These are phyloP conservation scores for Quercus rubra DNA, from an alignment of 306 rosid species.

Conservation along the genomic window DNA sequence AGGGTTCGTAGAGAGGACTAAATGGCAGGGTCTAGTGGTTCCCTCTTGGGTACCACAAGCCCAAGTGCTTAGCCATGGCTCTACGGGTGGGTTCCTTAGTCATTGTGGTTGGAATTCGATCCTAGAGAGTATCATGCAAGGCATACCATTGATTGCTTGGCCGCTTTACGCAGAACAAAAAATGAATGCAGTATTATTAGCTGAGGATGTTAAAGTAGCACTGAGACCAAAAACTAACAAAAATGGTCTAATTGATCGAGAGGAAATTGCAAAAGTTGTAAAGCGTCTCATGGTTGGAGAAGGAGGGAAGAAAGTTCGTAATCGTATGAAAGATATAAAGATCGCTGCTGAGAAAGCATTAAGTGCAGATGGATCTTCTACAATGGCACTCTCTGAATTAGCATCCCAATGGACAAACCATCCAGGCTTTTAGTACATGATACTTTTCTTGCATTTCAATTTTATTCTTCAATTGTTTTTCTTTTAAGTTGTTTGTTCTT, in stretches of 20 bases:
- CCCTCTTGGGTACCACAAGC: constrained; percentile 31
- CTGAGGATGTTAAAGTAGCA: constrained; percentile 22
- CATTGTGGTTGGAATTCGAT: constrained; percentile 34
- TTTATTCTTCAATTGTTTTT: too few species aligned
- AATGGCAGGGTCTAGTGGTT: constrained; percentile 20
- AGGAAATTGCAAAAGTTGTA: constrained; percentile 26
- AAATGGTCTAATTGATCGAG: constrained; percentile 20
- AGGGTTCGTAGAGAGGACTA: constrained; percentile 23
- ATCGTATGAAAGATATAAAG: constrained; percentile 1
- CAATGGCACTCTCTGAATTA: constrained; percentile 18
- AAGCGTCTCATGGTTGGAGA: constrained; percentile 25
- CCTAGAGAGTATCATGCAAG: constrained; percentile 16
- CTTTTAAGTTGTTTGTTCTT: too few species aligned
- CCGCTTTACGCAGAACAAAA: constrained; percentile 29
- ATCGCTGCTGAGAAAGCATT: constrained; percentile 17
- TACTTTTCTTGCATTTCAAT: not conserved
- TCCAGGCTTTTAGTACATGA: not conserved
- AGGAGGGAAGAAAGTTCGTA: constrained; percentile 14
- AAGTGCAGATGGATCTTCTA: constrained; percentile 24
- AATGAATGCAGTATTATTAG: constrained; percentile 19
- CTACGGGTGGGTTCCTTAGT: constrained; percentile 24
- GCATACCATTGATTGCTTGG: constrained; percentile 29
- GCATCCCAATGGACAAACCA: constrained; percentile 15
- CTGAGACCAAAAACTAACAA: constrained; percentile 17
- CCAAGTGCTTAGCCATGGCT: constrained; percentile 13